Conservation (phyloP, 495 filamentous ascomycete genomes). For the Penicillium cinerascens region DNA sequence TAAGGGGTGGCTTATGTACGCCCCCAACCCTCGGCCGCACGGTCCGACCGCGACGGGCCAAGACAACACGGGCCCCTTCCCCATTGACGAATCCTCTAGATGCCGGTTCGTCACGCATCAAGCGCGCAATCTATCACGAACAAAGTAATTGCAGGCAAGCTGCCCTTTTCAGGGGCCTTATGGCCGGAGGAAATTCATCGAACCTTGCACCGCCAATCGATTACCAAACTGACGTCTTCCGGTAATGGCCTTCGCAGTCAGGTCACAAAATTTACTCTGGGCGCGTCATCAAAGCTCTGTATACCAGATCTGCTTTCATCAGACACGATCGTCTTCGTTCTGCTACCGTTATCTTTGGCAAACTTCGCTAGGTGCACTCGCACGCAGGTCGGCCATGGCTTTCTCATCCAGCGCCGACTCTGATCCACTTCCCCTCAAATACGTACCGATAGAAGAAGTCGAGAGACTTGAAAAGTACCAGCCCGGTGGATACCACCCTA, state of each 20-base stretch:
- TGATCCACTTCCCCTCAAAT: background rate
- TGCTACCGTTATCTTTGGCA: background rate
- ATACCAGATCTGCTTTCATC: background rate
- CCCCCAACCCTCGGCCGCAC: too few species aligned
- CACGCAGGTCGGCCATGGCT: background rate
- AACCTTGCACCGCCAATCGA: too few species aligned
- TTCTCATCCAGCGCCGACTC: background rate
- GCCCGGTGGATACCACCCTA: constrained; percentile 38
- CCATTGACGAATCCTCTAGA: too few species aligned
- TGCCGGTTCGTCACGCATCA: too few species aligned
- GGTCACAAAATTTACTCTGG: background rate
- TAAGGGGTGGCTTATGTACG: too few species aligned
- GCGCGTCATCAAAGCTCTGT: background rate
- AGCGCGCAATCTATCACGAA: too few species aligned
- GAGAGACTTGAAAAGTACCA: constrained; percentile 22
- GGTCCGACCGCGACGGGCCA: too few species aligned
- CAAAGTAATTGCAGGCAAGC: too few species aligned
- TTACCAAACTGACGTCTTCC: background rate
- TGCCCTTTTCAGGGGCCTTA: too few species aligned
- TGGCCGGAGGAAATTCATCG: too few species aligned
- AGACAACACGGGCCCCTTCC: too few species aligned
- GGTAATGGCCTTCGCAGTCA: background rate
- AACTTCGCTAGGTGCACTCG: background rate
- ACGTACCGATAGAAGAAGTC: background rate
- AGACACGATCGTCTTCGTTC: background rate